Base-by-base conservation (phyloP, 768 basidiomycete species). In the Leccinum subtestaceum region DNA sequence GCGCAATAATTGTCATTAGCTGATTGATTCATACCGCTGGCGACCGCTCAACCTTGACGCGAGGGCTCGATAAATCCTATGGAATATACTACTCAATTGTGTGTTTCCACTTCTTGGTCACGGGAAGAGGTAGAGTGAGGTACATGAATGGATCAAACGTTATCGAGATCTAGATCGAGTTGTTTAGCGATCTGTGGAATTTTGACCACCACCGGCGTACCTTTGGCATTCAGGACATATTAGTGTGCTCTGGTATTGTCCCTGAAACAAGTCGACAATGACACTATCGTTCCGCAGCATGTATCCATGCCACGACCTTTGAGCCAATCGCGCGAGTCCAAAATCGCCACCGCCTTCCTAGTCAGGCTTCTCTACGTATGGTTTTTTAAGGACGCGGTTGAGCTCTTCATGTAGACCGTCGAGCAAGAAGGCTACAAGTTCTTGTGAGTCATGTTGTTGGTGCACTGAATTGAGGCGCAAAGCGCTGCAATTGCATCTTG, bases 101-200 rank as follows among this genome's bases (percentile, higher is more conserved):
- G 64, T 93, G 89, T 46, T 75, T 78, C 91, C 93, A 95, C 70
- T 89, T 92, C 76, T 91, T 94, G 62, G 88, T 84, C 36, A 98
- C 80, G 1, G 97, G 97, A 11, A 98, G 77, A 5, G 95, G 96
- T n/a, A 97, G 79, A 2, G 96, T 98, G 67, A 99, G 85, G 76
- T 98, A 97, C 93, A 96, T 95, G 81, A 96, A 98, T 2, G 96
- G 96, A 70, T 99, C 97, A 67, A 99, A 97, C 0, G 95, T 98
- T 74, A 98, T 97, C 0, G 97, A 98, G 64, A 98, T 89, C 95
- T 98, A 65, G 3, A 2, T 27, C 17, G 23, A 48, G 25, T 19
- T 38, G 48, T 59, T 31, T 36, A 46, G 46, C 21, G 32, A 11
- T 34, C 6, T 3, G 5, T 31, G 21, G 29, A 53, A 38, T 10